Base-by-base conservation (phyloP, 257 asterid genomes). In the Salvia hispanica region DNA sequence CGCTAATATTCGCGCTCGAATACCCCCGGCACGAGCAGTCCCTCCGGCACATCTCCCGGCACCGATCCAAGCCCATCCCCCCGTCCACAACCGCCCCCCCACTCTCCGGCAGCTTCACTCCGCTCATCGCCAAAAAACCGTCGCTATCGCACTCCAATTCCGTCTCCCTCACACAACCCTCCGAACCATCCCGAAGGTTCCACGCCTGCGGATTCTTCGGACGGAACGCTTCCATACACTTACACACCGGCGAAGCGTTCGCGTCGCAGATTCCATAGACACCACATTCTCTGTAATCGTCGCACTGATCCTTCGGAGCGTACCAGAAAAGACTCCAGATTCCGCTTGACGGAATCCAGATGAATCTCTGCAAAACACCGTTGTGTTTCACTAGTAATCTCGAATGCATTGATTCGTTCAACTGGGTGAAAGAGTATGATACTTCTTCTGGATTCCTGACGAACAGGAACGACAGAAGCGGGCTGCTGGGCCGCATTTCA, bases 261-360 rank as follows among this genome's bases (percentile, higher is more conserved):
- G 91, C 66, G 58, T 93, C 96, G 9, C 98, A 93, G 2, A 90
- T 58, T 1, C 98, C 98, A 5, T 67, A 83, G 1, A 62, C 62
- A 7, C 97, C 98, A 43, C 98, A 93, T 61, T 83, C 97, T 64
- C 73, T 71, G 67, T 78, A 93, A 2, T 13, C 63, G 54, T 93
- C 98, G 72, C 98, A 93, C 68, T 86, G 96, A 18, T 93, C 98
- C 37, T 77, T 88, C 3, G 86, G 89, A 0, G 98, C 98, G 69
- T 83, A 81, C 97, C 98, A 93, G 74, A 79, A 93, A 3, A 67
- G 13, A 33, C 51, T 90, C 97, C 98, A 92, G 3, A 50, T 2
- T 46, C 47, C 25, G 31, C 71, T 84, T 3, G 86, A 34, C 7
- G 86, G 90, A 14, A 85, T 80, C 95, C 97, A 93, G 1, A 86